Base-by-base conservation (phyloP, 176 grass and related monocot species). In the Saccharum spontaneum region DNA sequence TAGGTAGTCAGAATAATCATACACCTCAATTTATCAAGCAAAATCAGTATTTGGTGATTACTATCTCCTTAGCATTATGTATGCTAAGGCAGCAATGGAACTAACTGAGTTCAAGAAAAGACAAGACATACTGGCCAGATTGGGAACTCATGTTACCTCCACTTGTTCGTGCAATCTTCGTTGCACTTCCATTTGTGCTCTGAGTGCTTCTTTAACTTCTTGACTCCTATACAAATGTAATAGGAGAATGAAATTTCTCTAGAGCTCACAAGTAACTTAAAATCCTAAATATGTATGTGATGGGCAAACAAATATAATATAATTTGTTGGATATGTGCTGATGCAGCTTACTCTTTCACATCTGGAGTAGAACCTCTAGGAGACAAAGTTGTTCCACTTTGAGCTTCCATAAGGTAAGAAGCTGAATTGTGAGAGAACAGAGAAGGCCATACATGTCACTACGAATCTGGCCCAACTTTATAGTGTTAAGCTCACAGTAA, bases 351-450 rank as follows among this genome's bases (percentile, higher is more conserved):
- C 90, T 92, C 84, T 85, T 97, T 90, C 73, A 90, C 63, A 61
- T 93, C 91, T 79, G 79, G 64, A 71, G 82, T 52, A 77, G 82
- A 79, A 61, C 89, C 78, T 86, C 82, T 84, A 48, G 94, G 82
- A 49, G 91, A 93, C 36, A 97, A 87, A 83, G 72, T 83, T 84
- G 73, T 81, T 83, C 78, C 86, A 73, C 77, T 90, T 70, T 82
- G 91, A 28, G 36, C 76, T 43, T 91, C 94, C 67, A 88, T 81
- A 86, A 85, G 82, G 75, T 90, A 97, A 52, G 91, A 89, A 90
- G 78, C 94, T 97, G 89, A 75, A 83, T 88, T 86, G 44, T 71
- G 55, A 57, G 49, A 52, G 50, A 54, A 20, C 50, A 54, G 63
- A 84, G 54, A 82, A 71, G 20, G 60, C 73, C 31, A 84, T 37